Conservation (phyloP, 768 basidiomycete genomes). For the Trametes cingulata region DNA sequence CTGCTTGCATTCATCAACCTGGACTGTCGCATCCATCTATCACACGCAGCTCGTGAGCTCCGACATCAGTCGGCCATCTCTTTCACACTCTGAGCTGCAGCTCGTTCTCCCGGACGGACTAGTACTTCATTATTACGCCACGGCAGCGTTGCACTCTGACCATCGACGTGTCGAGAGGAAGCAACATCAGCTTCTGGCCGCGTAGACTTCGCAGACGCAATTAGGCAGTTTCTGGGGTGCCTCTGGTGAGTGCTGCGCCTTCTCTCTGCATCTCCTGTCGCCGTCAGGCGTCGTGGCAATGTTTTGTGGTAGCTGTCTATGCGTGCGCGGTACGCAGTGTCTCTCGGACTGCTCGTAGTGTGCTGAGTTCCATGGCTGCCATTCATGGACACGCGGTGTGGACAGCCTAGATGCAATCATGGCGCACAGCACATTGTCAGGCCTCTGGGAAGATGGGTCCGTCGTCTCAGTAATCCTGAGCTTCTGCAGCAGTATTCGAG, state of each 20-base stretch:
- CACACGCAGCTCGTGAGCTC: background rate
- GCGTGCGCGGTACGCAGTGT: no score
- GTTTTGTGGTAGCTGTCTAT: no score
- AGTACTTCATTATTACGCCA: conserved; percentile 1
- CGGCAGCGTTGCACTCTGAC: background rate
- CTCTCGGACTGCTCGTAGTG: no score
- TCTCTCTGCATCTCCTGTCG: background rate
- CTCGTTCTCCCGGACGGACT: background rate
- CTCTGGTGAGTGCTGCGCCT: background rate
- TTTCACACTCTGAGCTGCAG: background rate
- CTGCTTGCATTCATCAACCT: background rate
- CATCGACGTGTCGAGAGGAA: background rate
- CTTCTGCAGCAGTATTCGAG: no score
- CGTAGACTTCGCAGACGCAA: background rate
- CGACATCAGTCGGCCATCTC: conserved; percentile 1
- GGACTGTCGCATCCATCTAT: conserved; percentile 1
- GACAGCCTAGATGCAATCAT: no score
- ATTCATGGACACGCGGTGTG: no score
- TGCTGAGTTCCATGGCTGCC: no score
- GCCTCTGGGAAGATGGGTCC: no score
- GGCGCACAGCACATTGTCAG: no score
- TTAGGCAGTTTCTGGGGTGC: conserved; percentile 3
- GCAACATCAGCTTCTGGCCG: background rate
- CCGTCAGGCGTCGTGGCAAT: no score
- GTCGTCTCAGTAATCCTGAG: no score